These are phyloP conservation scores for Penicillium sp. DNA, from an alignment of 2,329 filamentous ascomycete species.

Conservation along the genomic window DNA sequence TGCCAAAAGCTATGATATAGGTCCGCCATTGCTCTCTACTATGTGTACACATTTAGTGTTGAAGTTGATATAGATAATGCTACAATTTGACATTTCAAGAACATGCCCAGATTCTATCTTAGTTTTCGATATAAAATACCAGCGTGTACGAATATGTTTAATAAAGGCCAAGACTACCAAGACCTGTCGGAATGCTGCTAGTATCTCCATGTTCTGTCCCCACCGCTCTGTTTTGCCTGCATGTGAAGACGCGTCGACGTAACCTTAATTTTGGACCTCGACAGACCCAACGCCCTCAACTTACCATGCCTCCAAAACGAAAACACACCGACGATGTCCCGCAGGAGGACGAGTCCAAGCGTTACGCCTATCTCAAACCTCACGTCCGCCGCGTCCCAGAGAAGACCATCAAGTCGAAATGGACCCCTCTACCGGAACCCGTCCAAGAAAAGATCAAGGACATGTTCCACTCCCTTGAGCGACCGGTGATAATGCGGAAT, in stretches of 20 bases:
- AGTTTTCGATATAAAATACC: background rate
- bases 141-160: background rate
- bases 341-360: slow-evolving; percentile 24
- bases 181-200: background rate
- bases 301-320: slow-evolving; percentile 29
- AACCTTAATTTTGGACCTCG: slow-evolving; percentile 1
- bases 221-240: slow-evolving; percentile 21
- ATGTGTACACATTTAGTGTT: too few species aligned
- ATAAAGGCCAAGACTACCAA: background rate
- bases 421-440: slow-evolving; percentile 45
- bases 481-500: slow-evolving; percentile 45
- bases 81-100: background rate
- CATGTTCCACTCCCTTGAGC: slow-evolving; percentile 44
- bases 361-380: slow-evolving; percentile 43
- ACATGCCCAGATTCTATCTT: background rate
- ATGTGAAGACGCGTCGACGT: slow-evolving; percentile 20
- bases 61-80: too few species aligned
- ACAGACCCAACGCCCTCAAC: slow-evolving; percentile 3
- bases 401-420: slow-evolving; percentile 48
- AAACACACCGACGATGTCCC: slow-evolving; percentile 30
- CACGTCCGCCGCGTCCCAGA: slow-evolving; percentile 44
- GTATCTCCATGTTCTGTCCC: background rate
- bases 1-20: background rate
- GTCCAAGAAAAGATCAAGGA: slow-evolving; percentile 45
- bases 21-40: background rate